Percentiles rank a stretch among this genome's conserved stretches.
phyloP scores from a whole-genome alignment of 352 stramenopile species.

The Globisporangium carolinianum region DNA sequence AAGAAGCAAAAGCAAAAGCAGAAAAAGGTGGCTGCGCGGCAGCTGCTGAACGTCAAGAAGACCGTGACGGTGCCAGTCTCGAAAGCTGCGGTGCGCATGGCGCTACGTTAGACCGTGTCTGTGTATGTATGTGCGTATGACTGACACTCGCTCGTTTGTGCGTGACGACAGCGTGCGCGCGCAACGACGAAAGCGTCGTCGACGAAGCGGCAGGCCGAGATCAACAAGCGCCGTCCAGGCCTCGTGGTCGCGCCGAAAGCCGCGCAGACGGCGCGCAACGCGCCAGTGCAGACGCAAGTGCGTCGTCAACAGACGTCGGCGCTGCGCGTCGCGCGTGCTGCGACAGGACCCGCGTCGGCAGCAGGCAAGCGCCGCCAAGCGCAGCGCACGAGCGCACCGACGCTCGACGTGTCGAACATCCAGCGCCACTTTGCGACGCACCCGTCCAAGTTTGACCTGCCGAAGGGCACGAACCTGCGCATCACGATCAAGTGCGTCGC shows the following conservation, averaged over 20 bases:
- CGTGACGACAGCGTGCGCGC: slow-evolving; percentile 23
- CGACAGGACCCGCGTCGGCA: slow-evolving; percentile 13
- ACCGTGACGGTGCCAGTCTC: slow-evolving; percentile 57
- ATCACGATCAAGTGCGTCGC: slow-evolving; percentile 74
- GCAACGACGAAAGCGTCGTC: slow-evolving; percentile 39
- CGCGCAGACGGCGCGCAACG: slow-evolving; percentile 19
- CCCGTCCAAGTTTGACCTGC: slow-evolving; percentile 75
- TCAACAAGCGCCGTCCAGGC: slow-evolving; percentile 63
- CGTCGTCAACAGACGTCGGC: slow-evolving; percentile 36
- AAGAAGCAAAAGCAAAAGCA: not conserved
- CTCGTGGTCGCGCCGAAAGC: slow-evolving; percentile 27
- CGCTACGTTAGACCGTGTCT: not conserved
- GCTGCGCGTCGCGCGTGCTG: slow-evolving; percentile 21
- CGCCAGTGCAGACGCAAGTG: slow-evolving; percentile 24
- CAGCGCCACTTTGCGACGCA: slow-evolving; percentile 69
- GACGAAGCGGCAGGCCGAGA: slow-evolving; percentile 54
- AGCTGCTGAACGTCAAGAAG: slow-evolving; percentile 70
- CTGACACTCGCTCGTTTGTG: not conserved
- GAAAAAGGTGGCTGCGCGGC: slow-evolving; percentile 23
- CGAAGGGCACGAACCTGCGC: slow-evolving; percentile 69
- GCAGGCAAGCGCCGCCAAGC: slow-evolving; percentile 13
- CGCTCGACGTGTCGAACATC: slow-evolving; percentile 73
- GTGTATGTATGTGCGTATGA: not conserved
- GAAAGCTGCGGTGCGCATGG: slow-evolving; percentile 42
- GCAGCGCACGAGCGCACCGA: slow-evolving; percentile 16